A percentile compares a stretch with the other conserved stretches of the same genome.
phyloP scores from a whole-genome alignment of 2,329 filamentous ascomycete species.

The Alternaria metachromatica region DNA sequence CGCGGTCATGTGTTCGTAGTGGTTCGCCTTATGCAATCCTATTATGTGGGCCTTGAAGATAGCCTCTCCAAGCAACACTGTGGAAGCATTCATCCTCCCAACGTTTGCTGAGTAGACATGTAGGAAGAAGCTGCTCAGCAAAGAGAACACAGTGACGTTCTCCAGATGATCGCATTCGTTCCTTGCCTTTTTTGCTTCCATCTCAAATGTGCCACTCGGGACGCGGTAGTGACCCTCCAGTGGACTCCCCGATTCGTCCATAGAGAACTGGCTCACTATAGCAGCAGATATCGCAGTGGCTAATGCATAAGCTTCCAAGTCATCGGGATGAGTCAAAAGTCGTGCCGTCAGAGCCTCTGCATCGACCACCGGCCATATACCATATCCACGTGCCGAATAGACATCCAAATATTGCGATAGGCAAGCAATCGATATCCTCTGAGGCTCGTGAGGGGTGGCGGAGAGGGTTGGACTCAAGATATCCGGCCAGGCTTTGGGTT shows the following conservation, averaged over 20 bases:
- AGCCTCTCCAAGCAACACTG: slow-evolving; percentile 40
- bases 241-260: slow-evolving; percentile 41
- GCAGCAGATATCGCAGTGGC: slow-evolving; percentile 44
- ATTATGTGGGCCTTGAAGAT: slow-evolving; percentile 45
- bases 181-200: slow-evolving; percentile 39
- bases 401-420: slow-evolving; percentile 44
- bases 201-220: slow-evolving; percentile 38
- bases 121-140: slow-evolving; percentile 42
- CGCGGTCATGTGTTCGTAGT: slow-evolving; percentile 33
- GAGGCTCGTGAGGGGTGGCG: slow-evolving; percentile 18
- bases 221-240: slow-evolving; percentile 43
- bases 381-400: slow-evolving; percentile 40
- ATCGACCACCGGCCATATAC: slow-evolving; percentile 47
- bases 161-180: slow-evolving; percentile 40
- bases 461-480: slow-evolving; percentile 25
- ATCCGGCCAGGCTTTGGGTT: slow-evolving; percentile 37
- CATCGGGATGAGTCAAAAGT: slow-evolving; percentile 40
- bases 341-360: slow-evolving; percentile 40
- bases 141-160: slow-evolving; percentile 37
- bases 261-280: slow-evolving; percentile 45
- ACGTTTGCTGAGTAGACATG: slow-evolving; percentile 46
- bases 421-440: slow-evolving; percentile 41
- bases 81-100: slow-evolving; percentile 44
- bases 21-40: slow-evolving; percentile 35
- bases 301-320: slow-evolving; percentile 41